Evolutionary conservation across 1,284 basidiomycete genomes (phyloP).

Genomic region (Naganishia albida): DNA sequence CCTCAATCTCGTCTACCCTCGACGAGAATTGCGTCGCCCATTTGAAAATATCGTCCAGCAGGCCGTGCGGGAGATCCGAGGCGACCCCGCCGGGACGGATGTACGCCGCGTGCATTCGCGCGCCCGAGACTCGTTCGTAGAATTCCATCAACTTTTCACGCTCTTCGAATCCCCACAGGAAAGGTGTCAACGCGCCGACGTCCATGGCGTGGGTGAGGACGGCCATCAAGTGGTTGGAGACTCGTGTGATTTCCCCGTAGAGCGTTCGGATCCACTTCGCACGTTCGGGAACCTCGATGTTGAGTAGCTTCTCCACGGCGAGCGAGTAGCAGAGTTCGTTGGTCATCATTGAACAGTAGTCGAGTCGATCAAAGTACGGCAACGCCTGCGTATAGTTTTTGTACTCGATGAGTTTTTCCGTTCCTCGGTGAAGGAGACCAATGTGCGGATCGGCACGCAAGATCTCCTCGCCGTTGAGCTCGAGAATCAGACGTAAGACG

Average conservation of each 20-base stretch:
- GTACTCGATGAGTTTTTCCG: conserved; percentile 98
- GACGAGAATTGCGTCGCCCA: conserved; percentile 91
- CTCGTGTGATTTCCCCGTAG: conserved; percentile 95
- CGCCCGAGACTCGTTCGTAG: conserved; percentile 98
- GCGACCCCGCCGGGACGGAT: conserved; percentile 97
- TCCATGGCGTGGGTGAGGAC: conserved; percentile 94
- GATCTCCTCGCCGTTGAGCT: conserved; percentile 96
- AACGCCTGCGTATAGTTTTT: conserved; percentile 98
- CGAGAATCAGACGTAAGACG: conserved; percentile 95
- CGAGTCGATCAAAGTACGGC: conserved; percentile 98
- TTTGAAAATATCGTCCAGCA: conserved; percentile 95
- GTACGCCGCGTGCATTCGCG: conserved; percentile 96
- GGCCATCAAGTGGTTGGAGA: conserved; percentile 98
- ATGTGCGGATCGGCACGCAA: conserved; percentile 89
- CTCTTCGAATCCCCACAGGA: conserved; percentile 99
- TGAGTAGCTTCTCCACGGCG: conserved; percentile 96
- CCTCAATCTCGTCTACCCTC: conserved; percentile 93
- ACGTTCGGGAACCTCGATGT: conserved; percentile 97
- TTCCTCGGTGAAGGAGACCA: conserved; percentile 93
- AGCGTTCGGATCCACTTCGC: conserved; percentile 98
- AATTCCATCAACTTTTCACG: conserved; percentile 99
- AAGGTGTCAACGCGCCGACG: conserved; percentile 96
- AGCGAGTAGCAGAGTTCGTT: conserved; percentile 96
- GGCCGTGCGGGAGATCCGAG: conserved; percentile 92
- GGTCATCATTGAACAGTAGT: conserved; percentile 99